Percentiles rank a stretch among this genome's conserved stretches.
phyloP scores from a whole-genome alignment of 441 rosid genomes.

The Bocquillonia castaneifolia region DNA sequence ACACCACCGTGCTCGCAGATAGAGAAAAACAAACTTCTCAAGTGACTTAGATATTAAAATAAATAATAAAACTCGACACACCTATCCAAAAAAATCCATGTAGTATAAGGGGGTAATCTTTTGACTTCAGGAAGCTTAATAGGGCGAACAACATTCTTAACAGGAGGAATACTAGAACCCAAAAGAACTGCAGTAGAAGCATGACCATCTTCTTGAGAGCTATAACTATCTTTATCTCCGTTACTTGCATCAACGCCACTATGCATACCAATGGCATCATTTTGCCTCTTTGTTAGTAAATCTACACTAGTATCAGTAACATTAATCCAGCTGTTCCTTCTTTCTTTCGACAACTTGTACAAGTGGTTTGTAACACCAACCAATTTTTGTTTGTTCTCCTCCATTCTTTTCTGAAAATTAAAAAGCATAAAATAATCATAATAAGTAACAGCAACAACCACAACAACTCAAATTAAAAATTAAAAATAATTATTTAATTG shows the following conservation, averaged over 20 bases:
- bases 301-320: slow-evolving; percentile 36
- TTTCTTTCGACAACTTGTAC: slow-evolving; percentile 47
- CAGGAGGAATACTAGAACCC: slow-evolving; percentile 77
- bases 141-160: slow-evolving; percentile 71
- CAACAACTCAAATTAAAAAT: slow-evolving; percentile 9
- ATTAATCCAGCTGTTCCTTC: slow-evolving; percentile 40
- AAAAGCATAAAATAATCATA: slow-evolving; percentile 7
- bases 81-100: slow-evolving; percentile 98
- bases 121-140: slow-evolving; percentile 71
- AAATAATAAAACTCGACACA: slow-evolving; percentile 23
- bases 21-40: neutral
- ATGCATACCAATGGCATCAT: slow-evolving; percentile 59
- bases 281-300: slow-evolving; percentile 75
- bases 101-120: slow-evolving; percentile 89
- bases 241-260: slow-evolving; percentile 47
- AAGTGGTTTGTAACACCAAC: slow-evolving; percentile 47
- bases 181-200: slow-evolving; percentile 52
- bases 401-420: slow-evolving; percentile 61
- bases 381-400: slow-evolving; percentile 66
- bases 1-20: neutral
- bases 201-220: slow-evolving; percentile 53
- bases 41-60: neutral
- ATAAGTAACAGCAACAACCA: slow-evolving; percentile 6
- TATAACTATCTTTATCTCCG: slow-evolving; percentile 49
- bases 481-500: slow-evolving; percentile 1